Evolutionary conservation across 495 filamentous ascomycete genomes (phyloP), one percentile per base, ranked within the genome.

Genomic region (Aspergillus campestris): DNA sequence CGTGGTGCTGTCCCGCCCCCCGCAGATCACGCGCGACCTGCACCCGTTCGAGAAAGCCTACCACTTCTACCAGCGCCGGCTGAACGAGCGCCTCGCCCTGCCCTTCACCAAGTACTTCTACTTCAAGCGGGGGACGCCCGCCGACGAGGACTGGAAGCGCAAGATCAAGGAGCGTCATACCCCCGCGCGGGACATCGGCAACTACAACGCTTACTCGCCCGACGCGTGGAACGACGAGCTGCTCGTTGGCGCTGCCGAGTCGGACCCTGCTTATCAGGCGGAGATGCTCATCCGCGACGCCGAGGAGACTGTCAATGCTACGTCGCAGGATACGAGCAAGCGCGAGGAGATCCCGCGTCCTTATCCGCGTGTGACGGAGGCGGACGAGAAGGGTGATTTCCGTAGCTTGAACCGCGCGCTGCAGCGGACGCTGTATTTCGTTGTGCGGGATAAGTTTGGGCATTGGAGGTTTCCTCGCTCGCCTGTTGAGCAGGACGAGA

Each of bases 51-150:
- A 99, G 66, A 83, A 87, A 61, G 73, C 90, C 41, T 96, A 78
- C 71, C 92, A 82, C 72, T 87, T 97, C 63, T 99, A 99, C 72
- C 92, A 99, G 69, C 87, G 87, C 48, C 89, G 92, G 9, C 75
- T 99, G 42, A 95, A 99, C 66, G 92, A 99, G 71, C 88, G 92
- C 8, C 73, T 95, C 29, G 79, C 81, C 8, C 74, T 91, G 7
- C 90, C 91, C 2, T 99, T 99, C 71, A 85, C 83, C 12, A 79
- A 84, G 42, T 89, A 86, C 62, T 92, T 96, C 67, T 99, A 94
- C 77, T 94, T 89, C 83, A 94, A 94, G 74, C 83, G 82, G 51
- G 88, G 84, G 55, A 94, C 90, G 0, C 82, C 88, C 0, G 70
- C 78, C 6, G 87, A 94, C 53, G 70, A 84, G 18, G 92, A 95